Percentiles rank a stretch among this genome's conserved stretches.
Conservation (phyloP, 169 alveolate genomes). For the Eimeria necatrix region DNA sequence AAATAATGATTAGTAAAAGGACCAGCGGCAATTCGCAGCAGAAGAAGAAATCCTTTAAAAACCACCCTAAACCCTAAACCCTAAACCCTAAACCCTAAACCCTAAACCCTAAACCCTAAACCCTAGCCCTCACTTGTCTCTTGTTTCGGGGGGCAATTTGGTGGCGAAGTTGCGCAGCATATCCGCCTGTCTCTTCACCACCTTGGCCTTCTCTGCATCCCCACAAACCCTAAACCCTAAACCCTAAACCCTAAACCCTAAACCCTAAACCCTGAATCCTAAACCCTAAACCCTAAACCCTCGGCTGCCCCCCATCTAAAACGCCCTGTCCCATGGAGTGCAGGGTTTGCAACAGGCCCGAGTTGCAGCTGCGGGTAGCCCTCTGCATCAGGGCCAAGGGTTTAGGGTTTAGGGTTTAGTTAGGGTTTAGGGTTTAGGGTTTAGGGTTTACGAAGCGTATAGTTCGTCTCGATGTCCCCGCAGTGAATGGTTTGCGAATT, state of each 20-base stretch:
- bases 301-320: too few relatives aligned
- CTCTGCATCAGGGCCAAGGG: too few relatives aligned
- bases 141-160: conserved; percentile 85
- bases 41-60: too few relatives aligned
- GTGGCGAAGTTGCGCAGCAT: conserved; percentile 90
- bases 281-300: too few relatives aligned
- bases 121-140: conserved; percentile 67
- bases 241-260: neutral
- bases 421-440: too few relatives aligned
- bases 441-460: conserved; percentile 82
- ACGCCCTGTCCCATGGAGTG: neutral
- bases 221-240: neutral
- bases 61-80: neutral
- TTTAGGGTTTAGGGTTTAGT: too few relatives aligned
- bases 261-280: too few relatives aligned
- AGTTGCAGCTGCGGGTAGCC: neutral
- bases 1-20: too few relatives aligned
- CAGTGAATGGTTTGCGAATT: conserved; percentile 93
- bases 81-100: conserved; percentile 24
- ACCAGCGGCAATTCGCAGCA: too few relatives aligned
- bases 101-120: conserved; percentile 28
- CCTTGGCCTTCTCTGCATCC: conserved; percentile 82
- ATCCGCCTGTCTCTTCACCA: conserved; percentile 91
- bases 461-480: conserved; percentile 93
- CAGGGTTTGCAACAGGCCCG: neutral